Percentiles rank a stretch among this genome's conserved stretches.
These are phyloP conservation scores for Syzygium syzygioides DNA, from an alignment of 441 rosid genomes.

Conservation along the genomic window DNA sequence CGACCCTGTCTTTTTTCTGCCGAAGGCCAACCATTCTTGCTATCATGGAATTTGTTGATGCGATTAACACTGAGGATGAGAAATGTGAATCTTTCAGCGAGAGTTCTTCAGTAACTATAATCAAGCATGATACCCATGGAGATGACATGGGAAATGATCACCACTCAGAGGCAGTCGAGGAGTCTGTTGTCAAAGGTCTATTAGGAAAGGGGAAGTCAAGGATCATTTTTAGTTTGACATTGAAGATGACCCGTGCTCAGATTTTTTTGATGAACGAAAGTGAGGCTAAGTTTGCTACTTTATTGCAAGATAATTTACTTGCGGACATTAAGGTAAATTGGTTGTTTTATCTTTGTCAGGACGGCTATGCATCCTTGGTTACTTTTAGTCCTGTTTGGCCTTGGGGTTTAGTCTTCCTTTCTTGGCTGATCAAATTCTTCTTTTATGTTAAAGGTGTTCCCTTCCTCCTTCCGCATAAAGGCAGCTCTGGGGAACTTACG, in stretches of 20 bases:
- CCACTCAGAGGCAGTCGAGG: constrained; percentile 24
- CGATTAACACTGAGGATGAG: constrained; percentile 64
- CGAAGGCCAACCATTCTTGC: constrained; percentile 97
- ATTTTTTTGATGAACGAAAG: constrained; percentile 92
- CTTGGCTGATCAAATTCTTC: constrained; percentile 11
- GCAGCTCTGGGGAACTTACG: constrained; percentile 93
- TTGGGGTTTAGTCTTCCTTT: not conserved
- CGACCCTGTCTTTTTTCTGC: constrained; percentile 91
- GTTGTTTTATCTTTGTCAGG: not conserved
- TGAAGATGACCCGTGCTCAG: constrained; percentile 93
- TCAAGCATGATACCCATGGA: constrained; percentile 29
- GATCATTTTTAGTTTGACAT: constrained; percentile 65
- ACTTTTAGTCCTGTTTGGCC: not conserved
- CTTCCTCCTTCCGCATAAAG: constrained; percentile 85
- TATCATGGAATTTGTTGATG: constrained; percentile 82
- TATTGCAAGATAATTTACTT: constrained; percentile 87
- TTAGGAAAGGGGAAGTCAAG: constrained; percentile 96
- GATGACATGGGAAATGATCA: constrained; percentile 41
- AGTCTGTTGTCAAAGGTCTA: constrained; percentile 74
- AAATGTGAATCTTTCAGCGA: constrained; percentile 53
- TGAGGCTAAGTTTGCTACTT: constrained; percentile 81
- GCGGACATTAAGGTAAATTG: constrained; percentile 82
- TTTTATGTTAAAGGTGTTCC: constrained; percentile 66
- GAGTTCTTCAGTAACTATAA: constrained; percentile 40
- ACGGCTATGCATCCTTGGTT: not conserved